A percentile compares a stretch with the other conserved stretches of the same genome.
These are phyloP conservation scores for Cryptosporidium ryanae DNA, from an alignment of 169 alveolate species.

Conservation along the genomic window DNA sequence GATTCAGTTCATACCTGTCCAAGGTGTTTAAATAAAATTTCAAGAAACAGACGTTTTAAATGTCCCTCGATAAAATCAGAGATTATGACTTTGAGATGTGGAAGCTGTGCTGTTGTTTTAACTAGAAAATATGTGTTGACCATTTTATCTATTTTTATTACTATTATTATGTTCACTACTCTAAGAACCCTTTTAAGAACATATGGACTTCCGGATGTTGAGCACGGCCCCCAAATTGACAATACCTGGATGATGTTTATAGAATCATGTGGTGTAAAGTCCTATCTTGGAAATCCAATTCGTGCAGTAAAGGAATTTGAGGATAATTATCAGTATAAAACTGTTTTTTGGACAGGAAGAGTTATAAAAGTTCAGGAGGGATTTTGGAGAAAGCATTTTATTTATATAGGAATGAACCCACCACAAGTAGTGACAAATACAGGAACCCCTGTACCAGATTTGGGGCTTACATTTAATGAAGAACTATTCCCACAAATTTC, in stretches of 20 bases:
- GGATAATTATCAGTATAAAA: slow-evolving; percentile 65
- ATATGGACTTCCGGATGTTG: slow-evolving; percentile 72
- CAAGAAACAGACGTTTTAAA: slow-evolving; percentile 61
- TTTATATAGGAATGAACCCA: slow-evolving; percentile 73
- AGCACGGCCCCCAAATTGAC: slow-evolving; percentile 74
- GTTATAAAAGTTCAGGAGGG: slow-evolving; percentile 76
- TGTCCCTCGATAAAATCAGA: slow-evolving; percentile 75
- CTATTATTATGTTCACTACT: slow-evolving; percentile 43
- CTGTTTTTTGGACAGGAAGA: slow-evolving; percentile 76
- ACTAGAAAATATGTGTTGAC: slow-evolving; percentile 62
- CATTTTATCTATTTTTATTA: slow-evolving; percentile 19
- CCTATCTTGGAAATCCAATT: slow-evolving; percentile 75
- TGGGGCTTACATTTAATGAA: slow-evolving; percentile 65
- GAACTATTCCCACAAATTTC: slow-evolving; percentile 60
- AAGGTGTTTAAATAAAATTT: slow-evolving; percentile 72
- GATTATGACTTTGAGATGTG: slow-evolving; percentile 71
- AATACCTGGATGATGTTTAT: slow-evolving; percentile 74
- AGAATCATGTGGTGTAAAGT: slow-evolving; percentile 68
- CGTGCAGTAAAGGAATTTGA: slow-evolving; percentile 73
- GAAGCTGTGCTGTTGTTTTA: slow-evolving; percentile 76
- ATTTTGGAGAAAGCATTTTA: slow-evolving; percentile 70
- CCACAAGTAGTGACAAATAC: slow-evolving; percentile 57
- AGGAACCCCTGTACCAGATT: slow-evolving; percentile 67
- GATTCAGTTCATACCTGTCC: slow-evolving; percentile 77
- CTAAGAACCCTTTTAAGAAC: slow-evolving; percentile 40